phyloP scores from a whole-genome alignment of 2,329 filamentous ascomycete genomes.

The Penicillium sp. region DNA sequence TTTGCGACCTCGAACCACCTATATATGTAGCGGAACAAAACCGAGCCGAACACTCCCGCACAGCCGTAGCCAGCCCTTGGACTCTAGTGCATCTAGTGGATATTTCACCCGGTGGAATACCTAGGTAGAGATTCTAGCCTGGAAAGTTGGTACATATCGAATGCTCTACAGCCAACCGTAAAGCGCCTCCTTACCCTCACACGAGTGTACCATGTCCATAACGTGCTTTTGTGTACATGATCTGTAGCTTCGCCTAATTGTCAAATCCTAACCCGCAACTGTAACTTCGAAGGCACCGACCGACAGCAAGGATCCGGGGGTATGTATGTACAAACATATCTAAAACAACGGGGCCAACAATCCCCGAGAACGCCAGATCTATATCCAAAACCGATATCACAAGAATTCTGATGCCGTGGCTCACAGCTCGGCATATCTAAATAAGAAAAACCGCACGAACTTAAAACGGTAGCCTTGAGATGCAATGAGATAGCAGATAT shows the following conservation, averaged over 20 bases:
- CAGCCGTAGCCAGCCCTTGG: no score
- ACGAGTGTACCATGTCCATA: no score
- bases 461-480: background rate
- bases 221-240: no score
- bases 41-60: no score
- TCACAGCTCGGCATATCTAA: background rate
- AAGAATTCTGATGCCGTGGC: background rate
- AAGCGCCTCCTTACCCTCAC: no score
- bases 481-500: background rate
- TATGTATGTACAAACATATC: slow-evolving; percentile 1
- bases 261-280: background rate
- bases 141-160: no score
- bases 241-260: background rate
- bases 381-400: slow-evolving; percentile 2
- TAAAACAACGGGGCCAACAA: background rate
- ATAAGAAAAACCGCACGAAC: background rate
- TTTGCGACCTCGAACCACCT: no score
- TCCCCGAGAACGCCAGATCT: slow-evolving; percentile 4
- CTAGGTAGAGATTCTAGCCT: no score
- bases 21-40: no score
- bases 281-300: background rate
- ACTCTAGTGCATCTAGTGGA: no score
- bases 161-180: no score
- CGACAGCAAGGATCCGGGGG: background rate
- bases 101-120: no score